These are phyloP conservation scores for Myochromella boudieri DNA, from an alignment of 768 basidiomycete species.

Conservation along the genomic window DNA sequence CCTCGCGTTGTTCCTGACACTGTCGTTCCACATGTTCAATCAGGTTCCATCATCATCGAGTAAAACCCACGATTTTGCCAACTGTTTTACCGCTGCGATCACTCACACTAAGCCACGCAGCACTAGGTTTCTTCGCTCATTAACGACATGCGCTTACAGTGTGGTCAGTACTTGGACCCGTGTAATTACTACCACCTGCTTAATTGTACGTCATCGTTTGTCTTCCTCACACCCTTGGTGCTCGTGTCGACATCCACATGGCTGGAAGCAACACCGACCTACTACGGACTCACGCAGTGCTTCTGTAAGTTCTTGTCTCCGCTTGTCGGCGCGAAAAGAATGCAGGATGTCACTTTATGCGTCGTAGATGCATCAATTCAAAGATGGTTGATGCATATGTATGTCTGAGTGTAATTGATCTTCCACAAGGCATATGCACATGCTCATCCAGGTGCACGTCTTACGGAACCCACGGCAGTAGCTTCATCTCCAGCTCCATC, in stretches of 20 bases:
- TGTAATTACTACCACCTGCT: not conserved
- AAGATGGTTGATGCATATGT: conserved; percentile 6
- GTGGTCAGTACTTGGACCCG: no score
- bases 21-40: conserved; percentile 17
- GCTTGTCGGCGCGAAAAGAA: conserved; percentile 4
- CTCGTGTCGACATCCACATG: conserved; percentile 12
- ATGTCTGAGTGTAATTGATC: conserved; percentile 2
- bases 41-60: conserved; percentile 6
- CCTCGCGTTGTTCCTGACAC: conserved; percentile 13
- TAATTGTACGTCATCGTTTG: conserved; percentile 10
- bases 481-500: not conserved
- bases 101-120: not conserved
- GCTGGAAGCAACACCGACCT: conserved; percentile 5
- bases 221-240: not conserved
- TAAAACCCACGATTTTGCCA: conserved; percentile 6
- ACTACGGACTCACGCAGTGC: conserved; percentile 1
- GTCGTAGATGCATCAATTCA: conserved; percentile 4
- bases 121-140: not conserved
- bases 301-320: conserved; percentile 3
- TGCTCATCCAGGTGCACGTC: conserved; percentile 2
- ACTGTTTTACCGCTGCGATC: conserved; percentile 2
- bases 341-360: not conserved
- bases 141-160: no score
- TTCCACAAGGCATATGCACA: conserved; percentile 10
- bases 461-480: not conserved